These are phyloP conservation scores for sorghum (Sorghum bicolor) DNA, from an alignment of 176 grass and related monocot genomes.

Conservation along the genomic window DNA sequence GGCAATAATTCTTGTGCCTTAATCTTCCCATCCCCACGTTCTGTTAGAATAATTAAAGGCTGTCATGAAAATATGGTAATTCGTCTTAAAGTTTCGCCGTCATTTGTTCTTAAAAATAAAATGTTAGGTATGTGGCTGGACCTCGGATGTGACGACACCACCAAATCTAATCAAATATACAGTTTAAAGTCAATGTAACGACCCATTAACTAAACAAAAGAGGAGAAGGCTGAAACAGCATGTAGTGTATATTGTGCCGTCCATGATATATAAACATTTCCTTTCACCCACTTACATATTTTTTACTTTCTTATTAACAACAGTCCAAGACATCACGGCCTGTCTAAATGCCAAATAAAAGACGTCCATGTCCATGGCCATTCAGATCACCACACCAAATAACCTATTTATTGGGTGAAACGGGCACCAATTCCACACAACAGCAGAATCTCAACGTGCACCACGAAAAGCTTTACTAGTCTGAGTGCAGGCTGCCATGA, in stretches of 20 bases:
- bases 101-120: no score
- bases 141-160: no score
- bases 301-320: not conserved
- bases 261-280: not conserved
- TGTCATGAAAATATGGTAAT: not conserved
- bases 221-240: not conserved
- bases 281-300: not conserved
- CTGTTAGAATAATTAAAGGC: not conserved
- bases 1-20: no score
- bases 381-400: conserved; percentile 13
- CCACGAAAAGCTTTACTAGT: not conserved
- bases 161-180: no score
- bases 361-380: conserved; percentile 32
- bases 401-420: not conserved
- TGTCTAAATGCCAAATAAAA: not conserved
- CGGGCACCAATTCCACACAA: not conserved
- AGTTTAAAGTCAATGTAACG: no score
- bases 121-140: no score
- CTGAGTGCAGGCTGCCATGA: not conserved
- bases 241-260: not conserved
- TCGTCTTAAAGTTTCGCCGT: no score
- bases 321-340: not conserved
- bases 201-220: not conserved
- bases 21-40: no score
- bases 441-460: not conserved